phyloP scores from a whole-genome alignment of 108 stramenopile genomes.

The Mediolabrus comicus region DNA sequence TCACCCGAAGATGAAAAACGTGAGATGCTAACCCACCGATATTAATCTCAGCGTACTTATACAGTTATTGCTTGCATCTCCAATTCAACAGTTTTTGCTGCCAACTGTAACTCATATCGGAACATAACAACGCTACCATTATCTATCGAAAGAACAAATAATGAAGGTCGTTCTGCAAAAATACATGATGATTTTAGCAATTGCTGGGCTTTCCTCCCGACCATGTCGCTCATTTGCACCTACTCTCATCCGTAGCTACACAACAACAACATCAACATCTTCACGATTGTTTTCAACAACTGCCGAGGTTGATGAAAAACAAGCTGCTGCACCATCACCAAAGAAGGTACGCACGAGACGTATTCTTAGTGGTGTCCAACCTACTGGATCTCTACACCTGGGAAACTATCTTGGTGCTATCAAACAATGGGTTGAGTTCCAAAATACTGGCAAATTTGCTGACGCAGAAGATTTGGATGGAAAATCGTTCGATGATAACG shows the following conservation, averaged over 20 bases:
- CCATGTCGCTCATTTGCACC: slow-evolving; percentile 18
- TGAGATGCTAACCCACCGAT: too few species aligned
- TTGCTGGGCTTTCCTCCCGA: slow-evolving; percentile 9
- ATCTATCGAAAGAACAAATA: background rate
- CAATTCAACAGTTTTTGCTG: too few species aligned
- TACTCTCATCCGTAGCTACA: background rate
- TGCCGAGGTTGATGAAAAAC: slow-evolving; percentile 5
- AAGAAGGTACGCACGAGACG: slow-evolving; percentile 55
- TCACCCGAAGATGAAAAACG: too few species aligned
- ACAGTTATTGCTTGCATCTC: too few species aligned
- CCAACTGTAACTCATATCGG: too few species aligned
- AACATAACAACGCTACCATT: background rate
- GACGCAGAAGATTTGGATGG: slow-evolving; percentile 48
- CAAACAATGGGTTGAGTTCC: slow-evolving; percentile 95
- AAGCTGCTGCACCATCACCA: background rate
- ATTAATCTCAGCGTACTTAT: too few species aligned
- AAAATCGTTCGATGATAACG: slow-evolving; percentile 41
- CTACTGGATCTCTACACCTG: slow-evolving; percentile 95
- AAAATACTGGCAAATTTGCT: slow-evolving; percentile 72
- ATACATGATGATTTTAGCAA: slow-evolving; percentile 3
- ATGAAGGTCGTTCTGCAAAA: background rate
- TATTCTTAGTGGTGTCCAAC: slow-evolving; percentile 96
- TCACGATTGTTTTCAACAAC: slow-evolving; percentile 2
- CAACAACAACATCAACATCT: background rate
- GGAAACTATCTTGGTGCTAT: slow-evolving; percentile 99